Percentiles rank a stretch among this genome's conserved stretches.
Conservation (phyloP, 257 asterid species). For the Linaria vulgaris region DNA sequence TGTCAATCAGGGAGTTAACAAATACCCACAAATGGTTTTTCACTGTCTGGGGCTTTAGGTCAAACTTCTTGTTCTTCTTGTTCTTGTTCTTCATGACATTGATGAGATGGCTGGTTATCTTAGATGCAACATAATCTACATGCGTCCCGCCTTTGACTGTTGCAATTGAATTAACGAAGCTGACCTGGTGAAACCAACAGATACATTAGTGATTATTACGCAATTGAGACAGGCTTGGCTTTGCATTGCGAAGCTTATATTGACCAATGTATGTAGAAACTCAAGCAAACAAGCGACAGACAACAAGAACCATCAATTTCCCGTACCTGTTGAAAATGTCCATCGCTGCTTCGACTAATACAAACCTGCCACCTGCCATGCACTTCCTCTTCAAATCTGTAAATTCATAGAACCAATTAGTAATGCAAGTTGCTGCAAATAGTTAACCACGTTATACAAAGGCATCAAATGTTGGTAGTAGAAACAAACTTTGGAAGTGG, state of each 20-base stretch:
- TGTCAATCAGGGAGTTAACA: conserved; percentile 97
- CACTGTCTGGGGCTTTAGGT: conserved; percentile 74
- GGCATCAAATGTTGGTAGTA: background rate
- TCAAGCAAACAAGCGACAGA: background rate
- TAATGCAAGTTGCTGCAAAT: background rate
- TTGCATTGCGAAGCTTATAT: background rate
- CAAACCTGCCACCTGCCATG: conserved; percentile 90
- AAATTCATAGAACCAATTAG: conserved; percentile 10
- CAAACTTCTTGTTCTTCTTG: conserved; percentile 73
- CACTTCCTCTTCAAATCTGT: conserved; percentile 75
- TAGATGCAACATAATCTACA: conserved; percentile 86
- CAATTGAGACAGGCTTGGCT: background rate
- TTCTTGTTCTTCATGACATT: conserved; percentile 53
- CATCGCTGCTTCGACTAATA: conserved; percentile 90
- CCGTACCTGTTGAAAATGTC: conserved; percentile 91
- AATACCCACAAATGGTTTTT: conserved; percentile 93
- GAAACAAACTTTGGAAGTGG: conserved; percentile 49
- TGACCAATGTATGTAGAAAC: background rate
- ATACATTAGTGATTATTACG: conserved; percentile 7
- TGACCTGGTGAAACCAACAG: conserved; percentile 60
- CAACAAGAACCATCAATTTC: background rate
- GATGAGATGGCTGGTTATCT: conserved; percentile 75
- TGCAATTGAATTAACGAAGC: conserved; percentile 89
- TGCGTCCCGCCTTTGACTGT: conserved; percentile 99
- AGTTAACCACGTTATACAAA: conserved; percentile 2